Percentiles rank a stretch among this genome's conserved stretches.
Evolutionary conservation across 1,284 basidiomycete genomes (phyloP).

Genomic region (Salmacisia buchloeana): DNA sequence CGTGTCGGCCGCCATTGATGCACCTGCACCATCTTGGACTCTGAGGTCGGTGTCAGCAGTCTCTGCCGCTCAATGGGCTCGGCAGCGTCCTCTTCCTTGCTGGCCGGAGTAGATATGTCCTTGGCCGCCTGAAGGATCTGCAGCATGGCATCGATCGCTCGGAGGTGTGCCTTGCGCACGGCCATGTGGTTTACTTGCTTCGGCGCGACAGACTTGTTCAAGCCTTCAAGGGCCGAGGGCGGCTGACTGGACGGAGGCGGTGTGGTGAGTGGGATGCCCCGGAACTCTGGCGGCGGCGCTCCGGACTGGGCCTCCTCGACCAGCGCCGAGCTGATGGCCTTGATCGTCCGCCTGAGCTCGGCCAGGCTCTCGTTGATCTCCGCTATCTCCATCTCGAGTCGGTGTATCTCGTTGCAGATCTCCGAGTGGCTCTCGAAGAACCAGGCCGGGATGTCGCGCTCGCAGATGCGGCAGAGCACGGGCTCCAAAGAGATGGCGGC

Average conservation of each 20-base stretch:
- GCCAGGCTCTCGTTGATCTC: conserved; percentile 87
- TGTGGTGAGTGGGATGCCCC: conserved; percentile 64
- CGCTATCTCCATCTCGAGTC: conserved; percentile 87
- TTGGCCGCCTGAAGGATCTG: conserved; percentile 73
- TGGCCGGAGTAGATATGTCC: conserved; percentile 78
- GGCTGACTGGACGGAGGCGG: conserved; percentile 33
- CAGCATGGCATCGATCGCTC: conserved; percentile 74
- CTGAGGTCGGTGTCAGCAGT: conserved; percentile 62
- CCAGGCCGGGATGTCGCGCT: conserved; percentile 93
- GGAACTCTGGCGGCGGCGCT: conserved; percentile 63
- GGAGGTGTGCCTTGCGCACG: conserved; percentile 53
- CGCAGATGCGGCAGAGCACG: conserved; percentile 97
- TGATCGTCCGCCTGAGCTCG: conserved; percentile 71
- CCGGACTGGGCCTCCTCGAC: conserved; percentile 22
- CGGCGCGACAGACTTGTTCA: conserved; percentile 37
- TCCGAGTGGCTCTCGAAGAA: conserved; percentile 99
- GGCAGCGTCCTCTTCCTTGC: conserved; percentile 69
- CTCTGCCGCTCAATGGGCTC: conserved; percentile 88
- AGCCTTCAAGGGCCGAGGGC: conserved; percentile 50
- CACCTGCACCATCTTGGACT: conserved; percentile 35
- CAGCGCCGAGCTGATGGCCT: conserved; percentile 27
- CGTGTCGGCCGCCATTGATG: conserved; percentile 30
- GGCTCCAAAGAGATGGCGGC: conserved; percentile 58
- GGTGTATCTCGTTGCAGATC: conserved; percentile 93
- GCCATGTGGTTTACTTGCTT: conserved; percentile 29